phyloP scores from a whole-genome alignment of 164 flowering plant genomes.

The Pachysandra terminalis region DNA sequence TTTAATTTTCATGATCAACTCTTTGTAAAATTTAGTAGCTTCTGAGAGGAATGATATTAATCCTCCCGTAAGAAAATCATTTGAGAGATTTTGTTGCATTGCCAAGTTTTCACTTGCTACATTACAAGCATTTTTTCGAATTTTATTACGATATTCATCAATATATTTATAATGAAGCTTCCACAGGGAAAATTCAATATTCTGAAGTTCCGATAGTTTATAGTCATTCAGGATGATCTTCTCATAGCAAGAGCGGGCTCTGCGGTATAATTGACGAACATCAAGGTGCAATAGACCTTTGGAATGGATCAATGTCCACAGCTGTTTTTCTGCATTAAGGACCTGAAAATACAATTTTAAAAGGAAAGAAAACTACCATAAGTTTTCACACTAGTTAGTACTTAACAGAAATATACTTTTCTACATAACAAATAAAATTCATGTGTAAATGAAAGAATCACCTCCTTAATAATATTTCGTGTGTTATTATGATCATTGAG shows the following conservation, averaged over 20 bases:
- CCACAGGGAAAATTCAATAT: slow-evolving; percentile 71
- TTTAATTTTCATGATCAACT: slow-evolving; percentile 45
- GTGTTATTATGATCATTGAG: slow-evolving; percentile 24
- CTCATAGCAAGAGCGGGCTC: slow-evolving; percentile 56
- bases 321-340: slow-evolving; percentile 45
- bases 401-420: neutral
- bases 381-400: neutral
- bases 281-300: slow-evolving; percentile 56
- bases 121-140: slow-evolving; percentile 28
- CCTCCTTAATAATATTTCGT: slow-evolving; percentile 30
- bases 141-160: slow-evolving; percentile 66
- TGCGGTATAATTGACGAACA: slow-evolving; percentile 45
- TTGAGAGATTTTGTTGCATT: slow-evolving; percentile 12
- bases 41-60: slow-evolving; percentile 59
- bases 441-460: slow-evolving; percentile 15
- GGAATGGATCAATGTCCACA: slow-evolving; percentile 46
- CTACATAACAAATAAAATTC: neutral
- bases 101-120: slow-evolving; percentile 21
- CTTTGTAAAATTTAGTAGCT: slow-evolving; percentile 57
- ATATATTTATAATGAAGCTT: slow-evolving; percentile 82
- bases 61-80: slow-evolving; percentile 29
- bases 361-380: neutral
- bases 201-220: slow-evolving; percentile 43
- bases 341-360: slow-evolving; percentile 42
- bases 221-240: slow-evolving; percentile 39